A percentile compares a stretch with the other conserved stretches of the same genome.
Evolutionary conservation across 805 yeast species (phyloP).

Genomic region (Babjeviella inositovora): DNA sequence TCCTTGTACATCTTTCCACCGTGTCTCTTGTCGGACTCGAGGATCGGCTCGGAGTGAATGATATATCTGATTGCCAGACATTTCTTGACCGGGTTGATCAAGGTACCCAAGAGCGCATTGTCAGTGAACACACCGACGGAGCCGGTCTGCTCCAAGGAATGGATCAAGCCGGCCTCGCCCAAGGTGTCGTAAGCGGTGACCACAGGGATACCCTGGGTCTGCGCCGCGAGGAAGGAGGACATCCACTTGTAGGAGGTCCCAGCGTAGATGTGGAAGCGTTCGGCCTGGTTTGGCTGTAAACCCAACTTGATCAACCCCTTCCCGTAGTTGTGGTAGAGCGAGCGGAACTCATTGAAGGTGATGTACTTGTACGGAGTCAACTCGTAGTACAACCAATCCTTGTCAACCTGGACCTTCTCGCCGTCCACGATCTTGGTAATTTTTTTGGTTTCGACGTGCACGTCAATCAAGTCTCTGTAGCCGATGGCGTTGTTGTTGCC

Average conservation of each 20-base stretch:
- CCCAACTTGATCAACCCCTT: slow-evolving; percentile 70
- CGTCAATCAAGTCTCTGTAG: slow-evolving; percentile 60
- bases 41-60: slow-evolving; percentile 52
- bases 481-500: slow-evolving; percentile 48
- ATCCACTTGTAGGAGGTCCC: slow-evolving; percentile 83
- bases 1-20: slow-evolving; percentile 40
- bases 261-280: slow-evolving; percentile 73
- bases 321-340: slow-evolving; percentile 37
- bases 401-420: slow-evolving; percentile 50
- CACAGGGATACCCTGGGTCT: slow-evolving; percentile 65
- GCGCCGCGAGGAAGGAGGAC: slow-evolving; percentile 69
- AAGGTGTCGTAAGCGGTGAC: slow-evolving; percentile 95
- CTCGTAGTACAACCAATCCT: slow-evolving; percentile 82
- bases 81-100: slow-evolving; percentile 56
- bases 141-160: slow-evolving; percentile 71
- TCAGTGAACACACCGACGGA: slow-evolving; percentile 76
- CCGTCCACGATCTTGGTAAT: slow-evolving; percentile 72
- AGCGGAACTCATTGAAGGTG: slow-evolving; percentile 39
- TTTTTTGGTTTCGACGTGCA: slow-evolving; percentile 62
- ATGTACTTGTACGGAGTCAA: slow-evolving; percentile 55
- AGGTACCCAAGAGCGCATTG: slow-evolving; percentile 47
- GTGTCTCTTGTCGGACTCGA: slow-evolving; percentile 45
- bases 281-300: slow-evolving; percentile 37
- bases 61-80: slow-evolving; percentile 49
- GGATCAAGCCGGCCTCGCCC: slow-evolving; percentile 79